phyloP scores from a whole-genome alignment of 257 asterid genomes.

The Solanum chilense region DNA sequence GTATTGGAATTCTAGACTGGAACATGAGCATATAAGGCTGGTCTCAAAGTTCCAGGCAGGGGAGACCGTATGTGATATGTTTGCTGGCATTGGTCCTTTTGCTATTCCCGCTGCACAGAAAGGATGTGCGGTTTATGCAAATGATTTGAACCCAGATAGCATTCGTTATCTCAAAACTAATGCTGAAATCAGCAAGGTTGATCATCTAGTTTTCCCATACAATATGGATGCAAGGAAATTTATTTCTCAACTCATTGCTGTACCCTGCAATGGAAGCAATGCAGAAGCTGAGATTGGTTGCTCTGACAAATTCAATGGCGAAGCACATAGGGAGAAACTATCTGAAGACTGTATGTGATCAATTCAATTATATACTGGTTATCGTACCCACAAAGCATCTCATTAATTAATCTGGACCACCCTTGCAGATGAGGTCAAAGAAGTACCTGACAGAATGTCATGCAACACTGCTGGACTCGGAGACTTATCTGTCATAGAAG shows the following conservation, averaged over 20 bases:
- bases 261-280: constrained; percentile 38
- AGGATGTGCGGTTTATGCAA: constrained; percentile 86
- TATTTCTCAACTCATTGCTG: constrained; percentile 43
- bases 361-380: constrained; percentile 1
- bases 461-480: constrained; percentile 10
- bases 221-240: constrained; percentile 82
- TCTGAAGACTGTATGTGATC: constrained; percentile 28
- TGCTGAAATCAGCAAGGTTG: constrained; percentile 71
- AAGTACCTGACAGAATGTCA: constrained; percentile 15
- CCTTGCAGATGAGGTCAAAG: constrained; percentile 36
- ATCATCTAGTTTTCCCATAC: constrained; percentile 55
- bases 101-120: constrained; percentile 94
- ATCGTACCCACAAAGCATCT: neutral
- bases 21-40: constrained; percentile 83
- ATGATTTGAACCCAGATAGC: constrained; percentile 91
- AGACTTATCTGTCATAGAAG: constrained; percentile 16
- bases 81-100: constrained; percentile 95
- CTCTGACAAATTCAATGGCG: constrained; percentile 19
- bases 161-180: constrained; percentile 62
- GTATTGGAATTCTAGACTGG: constrained; percentile 96
- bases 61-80: constrained; percentile 80
- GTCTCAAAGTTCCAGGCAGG: constrained; percentile 62
- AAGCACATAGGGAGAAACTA: constrained; percentile 8
- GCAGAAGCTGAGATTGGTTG: constrained; percentile 18
- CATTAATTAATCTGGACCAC: constrained; percentile 6